Base-by-base conservation (phyloP, 768 basidiomycete species). In the Mycena polygramma region DNA sequence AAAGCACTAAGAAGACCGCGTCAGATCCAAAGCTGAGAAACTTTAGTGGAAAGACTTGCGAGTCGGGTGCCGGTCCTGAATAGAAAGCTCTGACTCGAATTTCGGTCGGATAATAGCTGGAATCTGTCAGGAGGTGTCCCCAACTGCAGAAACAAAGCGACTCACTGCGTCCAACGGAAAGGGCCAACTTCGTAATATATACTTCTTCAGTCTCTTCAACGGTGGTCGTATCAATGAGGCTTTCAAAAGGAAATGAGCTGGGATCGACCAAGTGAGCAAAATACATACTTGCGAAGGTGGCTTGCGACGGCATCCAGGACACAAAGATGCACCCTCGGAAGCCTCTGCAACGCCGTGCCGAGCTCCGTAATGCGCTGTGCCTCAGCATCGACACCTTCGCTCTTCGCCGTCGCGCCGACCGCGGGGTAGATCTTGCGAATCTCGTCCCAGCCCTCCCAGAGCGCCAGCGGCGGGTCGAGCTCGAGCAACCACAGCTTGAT, bases 371-470 rank as follows among this genome's bases (percentile, higher is more conserved):
- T 79, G 68, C 88, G 89, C 57, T 92, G 87, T 63, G 91, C 87
- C 61, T 90, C 87, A 0, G 85, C 82, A 2, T 80, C 79, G 54
- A 85, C 85, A 24, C 86, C 87, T 20, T 90, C 92, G n/a, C 76
- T 74, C 74, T 87, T 89, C 1, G 78, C 77, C 30, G 85, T 76
- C 11, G 77, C 77, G 54, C 74, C 76, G 37, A 75, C 74, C 36
- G 62, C 35, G 77, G 95, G 95, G 76, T 98, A 98, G n/a, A 98
- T 73, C 71, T 90, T 91, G 63, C 94, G 88, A 70, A 97, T 85
- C 37, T 98, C 96, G 51, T 97, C 95, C 94, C 96, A 99, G 53
- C 92, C 90, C 75, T 97, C 95, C 85, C 92, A 97, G 55, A 93
- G 82, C 20, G 90, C 87, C 14, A 98, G 79, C 35, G 97, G 96